Evolutionary conservation across 768 basidiomycete species (phyloP).

Genomic region (Amanita polypyramis): DNA sequence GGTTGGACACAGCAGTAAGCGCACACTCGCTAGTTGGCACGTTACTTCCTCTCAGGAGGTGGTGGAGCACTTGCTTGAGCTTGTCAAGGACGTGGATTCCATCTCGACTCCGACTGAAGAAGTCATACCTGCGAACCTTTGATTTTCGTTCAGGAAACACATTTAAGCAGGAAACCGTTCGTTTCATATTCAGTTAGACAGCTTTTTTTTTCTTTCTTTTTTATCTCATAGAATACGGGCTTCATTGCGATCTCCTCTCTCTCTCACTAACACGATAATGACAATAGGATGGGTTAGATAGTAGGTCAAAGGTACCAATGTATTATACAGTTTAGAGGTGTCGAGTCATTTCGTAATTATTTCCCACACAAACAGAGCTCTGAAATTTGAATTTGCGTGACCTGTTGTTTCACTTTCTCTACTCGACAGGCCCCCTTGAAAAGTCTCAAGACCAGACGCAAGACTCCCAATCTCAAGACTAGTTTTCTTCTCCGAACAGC

Average conservation of each 20-base stretch:
- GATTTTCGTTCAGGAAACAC: background rate
- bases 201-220: too few relatives aligned
- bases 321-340: too few relatives aligned
- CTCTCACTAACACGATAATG: too few relatives aligned
- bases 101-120: background rate
- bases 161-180: too few relatives aligned
- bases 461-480: background rate
- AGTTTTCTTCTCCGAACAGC: background rate
- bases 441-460: background rate
- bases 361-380: background rate
- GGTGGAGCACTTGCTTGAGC: slow-evolving; percentile 64
- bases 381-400: background rate
- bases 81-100: slow-evolving; percentile 30
- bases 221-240: too few relatives aligned
- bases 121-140: background rate
- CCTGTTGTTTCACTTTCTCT: slow-evolving; percentile 4
- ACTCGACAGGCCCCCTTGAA: background rate
- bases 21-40: slow-evolving; percentile 88
- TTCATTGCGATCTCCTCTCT: too few relatives aligned
- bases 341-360: background rate
- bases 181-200: too few relatives aligned
- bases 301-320: too few relatives aligned
- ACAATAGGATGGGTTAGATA: too few relatives aligned
- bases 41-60: slow-evolving; percentile 84
- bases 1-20: slow-evolving; percentile 84